A percentile compares a stretch with the other conserved stretches of the same genome.
phyloP scores from a whole-genome alignment of 495 filamentous ascomycete species.

The Umbilicaria muhlenbergii region DNA sequence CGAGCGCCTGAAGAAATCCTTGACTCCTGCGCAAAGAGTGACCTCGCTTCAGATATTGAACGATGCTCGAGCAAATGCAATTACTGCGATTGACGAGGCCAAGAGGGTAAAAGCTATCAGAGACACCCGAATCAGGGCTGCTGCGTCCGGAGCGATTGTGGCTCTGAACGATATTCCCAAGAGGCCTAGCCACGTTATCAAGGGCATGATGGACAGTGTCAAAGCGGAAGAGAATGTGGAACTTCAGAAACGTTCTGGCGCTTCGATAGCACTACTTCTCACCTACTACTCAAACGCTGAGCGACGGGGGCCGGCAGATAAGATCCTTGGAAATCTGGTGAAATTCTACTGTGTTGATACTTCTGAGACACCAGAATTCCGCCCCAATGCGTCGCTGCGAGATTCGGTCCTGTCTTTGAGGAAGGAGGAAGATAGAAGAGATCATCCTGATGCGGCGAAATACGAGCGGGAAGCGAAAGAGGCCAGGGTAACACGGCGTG shows the following conservation, averaged over 20 bases:
- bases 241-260: conserved; percentile 75
- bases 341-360: conserved; percentile 96
- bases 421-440: conserved; percentile 92
- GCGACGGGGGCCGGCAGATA: conserved; percentile 70
- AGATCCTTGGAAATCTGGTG: conserved; percentile 82
- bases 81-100: conserved; percentile 62
- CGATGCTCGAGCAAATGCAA: conserved; percentile 52
- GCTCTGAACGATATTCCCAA: conserved; percentile 77
- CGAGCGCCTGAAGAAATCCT: conserved; percentile 65
- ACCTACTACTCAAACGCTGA: conserved; percentile 62
- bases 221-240: conserved; percentile 88
- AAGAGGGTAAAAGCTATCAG: conserved; percentile 61
- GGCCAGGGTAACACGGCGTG: conserved; percentile 75
- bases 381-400: conserved; percentile 54
- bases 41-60: conserved; percentile 58
- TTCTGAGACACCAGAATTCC: conserved; percentile 92
- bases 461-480: conserved; percentile 76
- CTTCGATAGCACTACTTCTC: conserved; percentile 70
- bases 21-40: conserved; percentile 71
- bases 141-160: conserved; percentile 74
- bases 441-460: conserved; percentile 75
- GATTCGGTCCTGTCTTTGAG: conserved; percentile 75
- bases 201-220: conserved; percentile 93
- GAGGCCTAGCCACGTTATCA: conserved; percentile 80
- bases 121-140: conserved; percentile 74